A percentile compares a stretch with the other conserved stretches of the same genome.
phyloP scores from a whole-genome alignment of 805 yeast species.

The Candida palmyrensis region DNA sequence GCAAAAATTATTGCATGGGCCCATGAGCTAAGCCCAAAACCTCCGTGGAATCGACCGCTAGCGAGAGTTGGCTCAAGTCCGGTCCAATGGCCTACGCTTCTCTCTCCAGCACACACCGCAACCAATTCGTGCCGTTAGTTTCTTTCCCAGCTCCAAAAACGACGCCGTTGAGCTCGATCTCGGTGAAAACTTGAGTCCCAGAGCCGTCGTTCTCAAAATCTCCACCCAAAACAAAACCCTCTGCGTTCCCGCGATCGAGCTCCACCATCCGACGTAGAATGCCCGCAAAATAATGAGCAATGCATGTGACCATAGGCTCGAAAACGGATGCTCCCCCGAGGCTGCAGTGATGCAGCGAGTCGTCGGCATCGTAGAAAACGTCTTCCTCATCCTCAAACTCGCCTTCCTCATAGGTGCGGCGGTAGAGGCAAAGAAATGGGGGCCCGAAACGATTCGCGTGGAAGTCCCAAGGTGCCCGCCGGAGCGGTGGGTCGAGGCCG shows the following conservation, averaged over 20 bases:
- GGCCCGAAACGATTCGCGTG: slow-evolving; percentile 20
- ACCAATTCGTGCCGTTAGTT: slow-evolving; percentile 4
- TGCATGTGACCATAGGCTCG: slow-evolving; percentile 14
- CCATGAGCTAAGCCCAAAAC: no score
- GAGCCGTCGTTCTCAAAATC: slow-evolving; percentile 33
- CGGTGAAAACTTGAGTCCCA: slow-evolving; percentile 8
- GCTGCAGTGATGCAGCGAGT: slow-evolving; percentile 4
- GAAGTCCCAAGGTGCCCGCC: slow-evolving; percentile 24
- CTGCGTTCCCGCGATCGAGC: slow-evolving; percentile 39
- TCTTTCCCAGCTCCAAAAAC: slow-evolving; percentile 3
- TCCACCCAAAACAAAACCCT: slow-evolving; percentile 22
- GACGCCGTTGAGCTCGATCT: slow-evolving; percentile 1
- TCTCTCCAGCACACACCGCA: slow-evolving; percentile 3
- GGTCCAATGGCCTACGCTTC: no score
- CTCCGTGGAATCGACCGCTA: no score
- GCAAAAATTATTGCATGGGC: no score
- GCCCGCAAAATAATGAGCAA: slow-evolving; percentile 32
- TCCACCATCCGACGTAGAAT: slow-evolving; percentile 26
- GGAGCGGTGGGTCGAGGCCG: no score
- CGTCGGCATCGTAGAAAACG: slow-evolving; percentile 9
- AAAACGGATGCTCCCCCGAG: slow-evolving; percentile 9
- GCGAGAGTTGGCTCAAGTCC: no score
- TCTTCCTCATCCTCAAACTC: slow-evolving; percentile 29
- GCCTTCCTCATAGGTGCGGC: slow-evolving; percentile 28
- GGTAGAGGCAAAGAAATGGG: slow-evolving; percentile 31